Percentiles rank a stretch among this genome's conserved stretches.
These are phyloP conservation scores for Bipolaris bicolor DNA, from an alignment of 2,329 filamentous ascomycete genomes.

Conservation along the genomic window DNA sequence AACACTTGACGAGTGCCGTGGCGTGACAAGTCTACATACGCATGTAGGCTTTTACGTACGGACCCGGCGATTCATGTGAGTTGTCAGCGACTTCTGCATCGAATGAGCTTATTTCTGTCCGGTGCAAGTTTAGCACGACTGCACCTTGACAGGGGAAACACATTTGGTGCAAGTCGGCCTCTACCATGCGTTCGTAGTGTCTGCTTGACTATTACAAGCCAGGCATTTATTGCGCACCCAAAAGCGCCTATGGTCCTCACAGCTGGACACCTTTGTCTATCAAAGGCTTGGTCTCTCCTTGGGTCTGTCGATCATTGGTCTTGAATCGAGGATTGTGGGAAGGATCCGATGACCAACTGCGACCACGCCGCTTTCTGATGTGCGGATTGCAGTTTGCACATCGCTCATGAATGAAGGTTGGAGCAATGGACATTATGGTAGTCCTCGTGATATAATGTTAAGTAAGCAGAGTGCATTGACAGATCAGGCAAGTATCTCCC, in stretches of 20 bases:
- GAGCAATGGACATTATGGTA: neutral
- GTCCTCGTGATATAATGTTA: constrained; percentile 12
- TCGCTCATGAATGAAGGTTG: neutral
- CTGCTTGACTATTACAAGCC: neutral
- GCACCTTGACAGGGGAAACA: neutral
- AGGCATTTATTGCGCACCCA: neutral
- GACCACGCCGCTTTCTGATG: constrained; percentile 1
- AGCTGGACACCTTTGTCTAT: neutral
- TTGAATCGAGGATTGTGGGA: constrained; percentile 6
- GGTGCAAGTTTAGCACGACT: neutral
- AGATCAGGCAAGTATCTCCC: constrained; percentile 2
- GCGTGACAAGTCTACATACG: too few species aligned
- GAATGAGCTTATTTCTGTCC: neutral
- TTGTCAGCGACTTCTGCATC: neutral
- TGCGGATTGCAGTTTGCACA: constrained; percentile 17
- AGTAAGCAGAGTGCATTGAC: constrained; percentile 3
- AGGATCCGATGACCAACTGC: constrained; percentile 7
- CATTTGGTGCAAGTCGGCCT: neutral
- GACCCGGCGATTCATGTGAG: too few species aligned
- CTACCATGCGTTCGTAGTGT: neutral
- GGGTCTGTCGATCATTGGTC: constrained; percentile 8
- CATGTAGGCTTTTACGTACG: too few species aligned
- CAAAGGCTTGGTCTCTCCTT: neutral
- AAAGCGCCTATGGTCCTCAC: neutral
- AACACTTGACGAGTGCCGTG: too few species aligned